A percentile compares a stretch with the other conserved stretches of the same genome.
Evolutionary conservation across 2,329 filamentous ascomycete genomes (phyloP).

Genomic region (Fusarium miscanthi): DNA sequence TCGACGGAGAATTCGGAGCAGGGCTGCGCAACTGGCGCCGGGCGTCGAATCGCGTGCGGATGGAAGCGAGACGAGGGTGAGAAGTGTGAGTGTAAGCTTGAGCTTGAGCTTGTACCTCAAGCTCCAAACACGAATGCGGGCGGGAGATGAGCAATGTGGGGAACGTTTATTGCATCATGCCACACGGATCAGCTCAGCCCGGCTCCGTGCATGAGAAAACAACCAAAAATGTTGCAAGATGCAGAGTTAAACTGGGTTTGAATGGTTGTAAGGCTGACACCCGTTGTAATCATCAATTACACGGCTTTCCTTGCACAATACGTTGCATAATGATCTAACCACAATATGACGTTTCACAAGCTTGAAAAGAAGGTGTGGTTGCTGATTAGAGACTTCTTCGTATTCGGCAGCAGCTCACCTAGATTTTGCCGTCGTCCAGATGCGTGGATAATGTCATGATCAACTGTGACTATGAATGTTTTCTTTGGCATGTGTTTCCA

Average conservation of each 20-base stretch:
- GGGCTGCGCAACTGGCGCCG: conserved; percentile 2
- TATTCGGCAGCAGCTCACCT: conserved; percentile 29
- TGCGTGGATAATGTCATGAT: background rate
- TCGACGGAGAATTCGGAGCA: conserved; percentile 17
- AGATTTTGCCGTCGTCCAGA: background rate
- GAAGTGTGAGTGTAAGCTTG: conserved; percentile 14
- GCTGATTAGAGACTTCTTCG: conserved; percentile 31
- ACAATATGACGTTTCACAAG: conserved; percentile 26
- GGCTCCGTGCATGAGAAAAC: conserved; percentile 17
- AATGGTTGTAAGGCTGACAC: conserved; percentile 2
- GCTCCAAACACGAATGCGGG: conserved; percentile 41
- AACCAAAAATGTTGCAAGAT: conserved; percentile 6
- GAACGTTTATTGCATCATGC: conserved; percentile 40
- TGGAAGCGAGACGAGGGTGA: conserved; percentile 17
- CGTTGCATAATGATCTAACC: conserved; percentile 12
- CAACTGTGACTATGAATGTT: background rate
- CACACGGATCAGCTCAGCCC: conserved; percentile 28
- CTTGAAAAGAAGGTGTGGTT: conserved; percentile 17
- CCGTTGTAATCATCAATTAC: conserved; percentile 2
- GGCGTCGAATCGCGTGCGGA: conserved; percentile 15
- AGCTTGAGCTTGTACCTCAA: conserved; percentile 26
- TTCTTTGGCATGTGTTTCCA: background rate
- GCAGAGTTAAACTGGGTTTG: background rate
- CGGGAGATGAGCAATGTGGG: conserved; percentile 35
- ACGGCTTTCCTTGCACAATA: background rate